A percentile compares a stretch with the other conserved stretches of the same genome.
phyloP scores from a whole-genome alignment of 805 yeast species.

The Kodamaea neixiangensis region DNA sequence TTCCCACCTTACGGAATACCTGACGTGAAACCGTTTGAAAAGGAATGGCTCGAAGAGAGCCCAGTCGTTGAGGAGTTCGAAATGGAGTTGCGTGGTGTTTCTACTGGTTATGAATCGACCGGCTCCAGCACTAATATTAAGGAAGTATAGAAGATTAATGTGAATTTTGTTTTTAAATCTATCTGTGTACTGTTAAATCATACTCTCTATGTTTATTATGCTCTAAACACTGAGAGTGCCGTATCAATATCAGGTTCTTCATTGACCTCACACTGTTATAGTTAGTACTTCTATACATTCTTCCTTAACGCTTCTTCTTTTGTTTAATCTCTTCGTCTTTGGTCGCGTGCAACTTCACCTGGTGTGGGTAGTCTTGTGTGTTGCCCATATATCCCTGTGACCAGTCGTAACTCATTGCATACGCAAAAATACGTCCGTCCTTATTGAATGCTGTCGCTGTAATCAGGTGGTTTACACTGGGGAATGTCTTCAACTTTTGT shows the following conservation, averaged over 20 bases:
- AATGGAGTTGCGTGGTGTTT: slow-evolving; percentile 28
- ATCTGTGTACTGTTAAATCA: neutral
- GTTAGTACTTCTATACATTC: neutral
- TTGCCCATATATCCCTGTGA: slow-evolving; percentile 82
- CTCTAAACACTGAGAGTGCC: no score
- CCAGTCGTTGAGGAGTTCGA: slow-evolving; percentile 66
- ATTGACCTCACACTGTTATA: neutral
- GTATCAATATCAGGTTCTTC: neutral
- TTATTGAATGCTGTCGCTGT: slow-evolving; percentile 80
- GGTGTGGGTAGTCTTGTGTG: slow-evolving; percentile 71
- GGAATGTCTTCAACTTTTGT: slow-evolving; percentile 81
- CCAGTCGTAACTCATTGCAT: slow-evolving; percentile 95
- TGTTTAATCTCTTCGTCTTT: slow-evolving; percentile 84
- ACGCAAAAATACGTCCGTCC: slow-evolving; percentile 82
- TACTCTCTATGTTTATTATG: no score
- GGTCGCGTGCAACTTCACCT: slow-evolving; percentile 79
- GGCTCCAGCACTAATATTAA: neutral
- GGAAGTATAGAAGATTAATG: neutral
- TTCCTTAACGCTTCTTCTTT: slow-evolving; percentile 34
- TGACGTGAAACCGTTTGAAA: slow-evolving; percentile 41
- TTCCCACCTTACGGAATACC: slow-evolving; percentile 53
- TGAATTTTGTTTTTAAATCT: neutral
- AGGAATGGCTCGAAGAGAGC: slow-evolving; percentile 64
- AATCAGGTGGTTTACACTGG: slow-evolving; percentile 65
- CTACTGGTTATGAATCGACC: slow-evolving; percentile 4